Conservation (phyloP, 495 filamentous ascomycete species). For the Aspergillus bertholletiae region DNA sequence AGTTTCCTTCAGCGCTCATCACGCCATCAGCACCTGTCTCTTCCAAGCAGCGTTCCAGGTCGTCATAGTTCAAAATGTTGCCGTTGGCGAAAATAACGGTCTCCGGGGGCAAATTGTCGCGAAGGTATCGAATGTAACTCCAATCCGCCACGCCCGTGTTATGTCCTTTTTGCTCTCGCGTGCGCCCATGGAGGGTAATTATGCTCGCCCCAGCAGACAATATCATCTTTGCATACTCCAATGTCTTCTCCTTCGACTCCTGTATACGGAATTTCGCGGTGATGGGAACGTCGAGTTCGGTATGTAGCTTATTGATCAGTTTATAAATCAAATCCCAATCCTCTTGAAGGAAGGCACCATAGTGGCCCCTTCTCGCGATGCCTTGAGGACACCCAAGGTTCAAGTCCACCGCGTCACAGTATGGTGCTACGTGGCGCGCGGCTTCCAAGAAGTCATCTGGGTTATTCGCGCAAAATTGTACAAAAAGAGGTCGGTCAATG, state of each 20-base stretch:
- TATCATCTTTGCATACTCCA: slow-evolving; percentile 88
- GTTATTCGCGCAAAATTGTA: slow-evolving; percentile 95
- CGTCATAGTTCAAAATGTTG: slow-evolving; percentile 79
- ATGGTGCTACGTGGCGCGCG: slow-evolving; percentile 69
- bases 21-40: slow-evolving; percentile 89
- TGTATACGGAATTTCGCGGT: slow-evolving; percentile 94
- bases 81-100: slow-evolving; percentile 97
- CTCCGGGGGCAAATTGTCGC: slow-evolving; percentile 78
- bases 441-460: slow-evolving; percentile 73
- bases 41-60: slow-evolving; percentile 73
- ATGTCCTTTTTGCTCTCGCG: slow-evolving; percentile 92
- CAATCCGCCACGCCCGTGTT: slow-evolving; percentile 94
- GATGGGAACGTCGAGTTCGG: slow-evolving; percentile 69
- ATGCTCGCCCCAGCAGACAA: slow-evolving; percentile 87
- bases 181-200: slow-evolving; percentile 85
- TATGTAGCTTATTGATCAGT: slow-evolving; percentile 75
- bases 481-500: slow-evolving; percentile 83
- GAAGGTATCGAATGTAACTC: slow-evolving; percentile 73
- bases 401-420: slow-evolving; percentile 93
- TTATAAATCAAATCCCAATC: slow-evolving; percentile 77
- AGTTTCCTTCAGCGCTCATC: slow-evolving; percentile 93
- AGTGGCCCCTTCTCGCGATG: slow-evolving; percentile 85
- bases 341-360: slow-evolving; percentile 93
- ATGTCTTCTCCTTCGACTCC: slow-evolving; percentile 78
- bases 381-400: slow-evolving; percentile 98